phyloP scores from a whole-genome alignment of 2,329 filamentous ascomycete genomes.

The Aschersonia sp. region DNA sequence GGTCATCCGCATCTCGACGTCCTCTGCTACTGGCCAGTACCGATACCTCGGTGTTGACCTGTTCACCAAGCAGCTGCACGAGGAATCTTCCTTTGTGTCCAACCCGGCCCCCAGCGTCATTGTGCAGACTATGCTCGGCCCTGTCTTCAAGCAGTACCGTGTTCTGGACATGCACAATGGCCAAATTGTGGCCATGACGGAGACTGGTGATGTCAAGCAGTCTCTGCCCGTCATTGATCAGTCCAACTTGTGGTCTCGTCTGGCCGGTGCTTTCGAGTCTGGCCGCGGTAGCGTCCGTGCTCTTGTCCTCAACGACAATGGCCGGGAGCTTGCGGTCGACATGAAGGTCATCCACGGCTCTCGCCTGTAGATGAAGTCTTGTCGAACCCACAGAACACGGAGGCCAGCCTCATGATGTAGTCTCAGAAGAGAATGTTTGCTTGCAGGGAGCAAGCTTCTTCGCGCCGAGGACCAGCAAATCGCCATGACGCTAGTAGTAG shows the following conservation, averaged over 20 bases:
- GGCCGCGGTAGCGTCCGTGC: slow-evolving; percentile 90
- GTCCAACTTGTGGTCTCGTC: slow-evolving; percentile 71
- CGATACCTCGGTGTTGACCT: slow-evolving; percentile 99
- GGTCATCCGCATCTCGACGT: slow-evolving; percentile 99
- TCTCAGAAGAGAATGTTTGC: too few relatives aligned
- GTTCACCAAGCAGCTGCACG: slow-evolving; percentile 98
- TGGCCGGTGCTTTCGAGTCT: slow-evolving; percentile 72
- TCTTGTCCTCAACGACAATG: slow-evolving; percentile 86
- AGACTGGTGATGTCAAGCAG: slow-evolving; percentile 98
- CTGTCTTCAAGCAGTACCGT: slow-evolving; percentile 99
- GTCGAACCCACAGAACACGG: too few relatives aligned
- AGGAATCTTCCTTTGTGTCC: slow-evolving; percentile 96
- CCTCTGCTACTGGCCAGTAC: slow-evolving; percentile 95
- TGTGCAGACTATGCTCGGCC: slow-evolving; percentile 98
- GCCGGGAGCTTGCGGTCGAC: slow-evolving; percentile 91
- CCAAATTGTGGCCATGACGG: slow-evolving; percentile 88
- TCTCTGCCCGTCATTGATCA: slow-evolving; percentile 86
- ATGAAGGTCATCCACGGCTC: slow-evolving; percentile 93
- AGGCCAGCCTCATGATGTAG: too few relatives aligned
- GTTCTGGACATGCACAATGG: slow-evolving; percentile 91
- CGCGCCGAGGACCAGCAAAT: too few relatives aligned
- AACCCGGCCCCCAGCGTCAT: slow-evolving; percentile 93
- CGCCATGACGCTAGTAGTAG: too few relatives aligned
- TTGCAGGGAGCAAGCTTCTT: too few relatives aligned
- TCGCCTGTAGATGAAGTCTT: slow-evolving; percentile 34